Evolutionary conservation across 768 basidiomycete species (phyloP).

Genomic region (Termitomyces sp.): DNA sequence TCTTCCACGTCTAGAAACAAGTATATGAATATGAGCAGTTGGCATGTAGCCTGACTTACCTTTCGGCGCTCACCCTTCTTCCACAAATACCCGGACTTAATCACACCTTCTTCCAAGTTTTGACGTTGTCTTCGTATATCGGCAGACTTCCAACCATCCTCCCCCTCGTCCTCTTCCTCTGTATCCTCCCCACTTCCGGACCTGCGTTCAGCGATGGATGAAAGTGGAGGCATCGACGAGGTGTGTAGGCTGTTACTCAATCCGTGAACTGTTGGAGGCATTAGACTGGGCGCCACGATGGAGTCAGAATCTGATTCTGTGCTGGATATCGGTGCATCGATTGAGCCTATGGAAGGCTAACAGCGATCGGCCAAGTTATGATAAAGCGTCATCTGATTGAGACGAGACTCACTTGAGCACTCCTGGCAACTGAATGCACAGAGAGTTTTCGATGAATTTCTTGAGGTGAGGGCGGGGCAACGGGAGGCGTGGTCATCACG

Average conservation of each 20-base stretch:
- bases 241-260: slow-evolving; percentile 19
- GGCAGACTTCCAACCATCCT: slow-evolving; percentile 58
- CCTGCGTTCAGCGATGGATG: slow-evolving; percentile 73
- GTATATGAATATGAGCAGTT: slow-evolving; percentile 4
- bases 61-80: slow-evolving; percentile 98
- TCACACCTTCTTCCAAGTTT: slow-evolving; percentile 57
- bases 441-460: slow-evolving; percentile 86
- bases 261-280: slow-evolving; percentile 30
- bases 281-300: slow-evolving; percentile 48
- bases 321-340: slow-evolving; percentile 45
- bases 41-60: slow-evolving; percentile 40
- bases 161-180: slow-evolving; percentile 73
- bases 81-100: slow-evolving; percentile 92
- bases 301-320: slow-evolving; percentile 89
- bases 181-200: slow-evolving; percentile 72
- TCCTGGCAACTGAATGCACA: slow-evolving; percentile 56
- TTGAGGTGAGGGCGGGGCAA: slow-evolving; percentile 74
- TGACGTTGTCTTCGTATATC: slow-evolving; percentile 36
- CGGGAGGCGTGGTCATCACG: slow-evolving; percentile 16
- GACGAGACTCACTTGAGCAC: slow-evolving; percentile 35
- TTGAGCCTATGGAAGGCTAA: slow-evolving; percentile 17
- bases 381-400: slow-evolving; percentile 9
- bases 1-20: slow-evolving; percentile 88
- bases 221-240: slow-evolving; percentile 47
- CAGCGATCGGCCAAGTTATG: slow-evolving; percentile 3